Evolutionary conservation across 1,284 basidiomycete genomes (phyloP).

Genomic region (Ceratobasidium theobromae): DNA sequence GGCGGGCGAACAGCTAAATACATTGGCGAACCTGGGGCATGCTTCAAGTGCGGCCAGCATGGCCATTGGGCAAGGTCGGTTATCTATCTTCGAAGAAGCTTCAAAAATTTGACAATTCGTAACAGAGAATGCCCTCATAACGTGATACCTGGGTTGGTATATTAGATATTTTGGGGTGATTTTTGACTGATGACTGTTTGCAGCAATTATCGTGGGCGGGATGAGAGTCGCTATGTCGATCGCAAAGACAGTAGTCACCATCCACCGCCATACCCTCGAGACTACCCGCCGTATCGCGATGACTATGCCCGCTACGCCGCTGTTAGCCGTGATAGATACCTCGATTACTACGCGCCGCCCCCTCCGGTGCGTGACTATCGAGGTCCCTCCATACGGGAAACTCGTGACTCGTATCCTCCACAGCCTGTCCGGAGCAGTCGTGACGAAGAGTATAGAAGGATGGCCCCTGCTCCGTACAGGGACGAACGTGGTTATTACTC

Average conservation of each 20-base stretch:
- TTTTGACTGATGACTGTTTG: neutral
- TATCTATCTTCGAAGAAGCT: slow-evolving; percentile 19
- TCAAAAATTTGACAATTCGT: slow-evolving; percentile 26
- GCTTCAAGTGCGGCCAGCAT: slow-evolving; percentile 77
- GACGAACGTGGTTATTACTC: slow-evolving; percentile 25
- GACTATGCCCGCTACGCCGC: slow-evolving; percentile 56
- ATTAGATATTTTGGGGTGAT: neutral
- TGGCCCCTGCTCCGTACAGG: slow-evolving; percentile 22
- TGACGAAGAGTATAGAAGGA: slow-evolving; percentile 25
- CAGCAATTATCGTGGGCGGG: slow-evolving; percentile 21
- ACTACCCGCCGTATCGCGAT: slow-evolving; percentile 53
- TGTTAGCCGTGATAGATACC: slow-evolving; percentile 39
- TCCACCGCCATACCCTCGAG: slow-evolving; percentile 49
- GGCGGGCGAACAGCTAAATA: slow-evolving; percentile 77
- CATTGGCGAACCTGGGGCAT: slow-evolving; percentile 74
- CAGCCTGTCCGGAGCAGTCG: slow-evolving; percentile 14
- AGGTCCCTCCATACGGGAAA: slow-evolving; percentile 41
- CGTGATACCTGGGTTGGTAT: slow-evolving; percentile 46
- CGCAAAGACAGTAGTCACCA: slow-evolving; percentile 43
- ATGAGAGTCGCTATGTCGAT: slow-evolving; percentile 34
- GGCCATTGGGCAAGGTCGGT: slow-evolving; percentile 84
- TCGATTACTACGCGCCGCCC: slow-evolving; percentile 35
- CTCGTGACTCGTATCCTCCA: slow-evolving; percentile 20
- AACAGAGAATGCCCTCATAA: slow-evolving; percentile 72
- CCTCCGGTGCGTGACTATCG: slow-evolving; percentile 51